Evolutionary conservation across 2,329 filamentous ascomycete genomes (phyloP).

Genomic region (Fusarium proliferatum): DNA sequence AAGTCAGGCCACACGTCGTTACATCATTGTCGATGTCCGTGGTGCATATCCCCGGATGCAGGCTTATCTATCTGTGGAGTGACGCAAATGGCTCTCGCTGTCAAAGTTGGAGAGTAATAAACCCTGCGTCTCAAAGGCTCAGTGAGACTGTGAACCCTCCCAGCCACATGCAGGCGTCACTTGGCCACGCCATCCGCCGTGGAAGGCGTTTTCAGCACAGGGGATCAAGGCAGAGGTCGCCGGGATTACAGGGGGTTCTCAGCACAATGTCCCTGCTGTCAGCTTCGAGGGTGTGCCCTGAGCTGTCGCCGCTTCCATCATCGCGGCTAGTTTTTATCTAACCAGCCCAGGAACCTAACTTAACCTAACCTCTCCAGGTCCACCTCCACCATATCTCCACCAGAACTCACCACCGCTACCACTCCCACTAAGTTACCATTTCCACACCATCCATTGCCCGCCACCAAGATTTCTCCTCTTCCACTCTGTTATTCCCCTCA

Average conservation of each 20-base stretch:
- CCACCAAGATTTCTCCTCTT: slow-evolving; percentile 43
- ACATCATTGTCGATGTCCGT: slow-evolving; percentile 25
- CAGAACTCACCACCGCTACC: slow-evolving; percentile 42
- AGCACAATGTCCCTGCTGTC: background rate
- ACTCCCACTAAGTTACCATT: slow-evolving; percentile 17
- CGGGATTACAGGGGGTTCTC: slow-evolving; percentile 21
- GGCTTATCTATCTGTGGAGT: slow-evolving; percentile 23
- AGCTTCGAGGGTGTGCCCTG: slow-evolving; percentile 24
- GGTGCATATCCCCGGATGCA: slow-evolving; percentile 23
- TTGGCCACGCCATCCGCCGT: slow-evolving; percentile 34
- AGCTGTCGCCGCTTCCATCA: slow-evolving; percentile 41
- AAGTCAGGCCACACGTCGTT: slow-evolving; percentile 20
- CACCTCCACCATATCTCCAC: slow-evolving; percentile 41
- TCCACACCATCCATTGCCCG: slow-evolving; percentile 42
- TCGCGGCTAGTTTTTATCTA: slow-evolving; percentile 36
- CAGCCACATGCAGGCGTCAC: slow-evolving; percentile 35
- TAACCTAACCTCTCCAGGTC: slow-evolving; percentile 32
- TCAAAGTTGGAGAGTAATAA: slow-evolving; percentile 9
- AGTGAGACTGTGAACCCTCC: background rate
- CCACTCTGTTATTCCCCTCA: slow-evolving; percentile 31
- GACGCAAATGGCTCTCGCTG: slow-evolving; percentile 38
- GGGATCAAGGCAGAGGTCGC: slow-evolving; percentile 25
- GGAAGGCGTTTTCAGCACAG: slow-evolving; percentile 22
- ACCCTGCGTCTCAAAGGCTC: slow-evolving; percentile 2
- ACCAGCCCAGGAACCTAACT: slow-evolving; percentile 7